These are phyloP conservation scores for Juglanconis juglandina DNA, from an alignment of 2,329 filamentous ascomycete genomes.

Conservation along the genomic window DNA sequence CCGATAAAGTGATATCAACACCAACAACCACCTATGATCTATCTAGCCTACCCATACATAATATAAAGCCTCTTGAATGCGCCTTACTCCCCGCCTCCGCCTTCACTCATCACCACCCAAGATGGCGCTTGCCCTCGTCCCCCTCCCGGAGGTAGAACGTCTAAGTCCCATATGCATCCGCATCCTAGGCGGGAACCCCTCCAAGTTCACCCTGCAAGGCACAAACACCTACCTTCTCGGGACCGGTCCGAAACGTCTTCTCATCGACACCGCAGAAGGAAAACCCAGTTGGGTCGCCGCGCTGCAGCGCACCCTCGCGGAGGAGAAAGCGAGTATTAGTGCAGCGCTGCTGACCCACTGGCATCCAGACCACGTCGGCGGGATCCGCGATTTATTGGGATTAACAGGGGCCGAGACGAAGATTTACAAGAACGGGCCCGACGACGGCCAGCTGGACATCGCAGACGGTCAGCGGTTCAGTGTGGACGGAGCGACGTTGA, in stretches of 20 bases:
- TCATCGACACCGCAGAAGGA: conserved; percentile 90
- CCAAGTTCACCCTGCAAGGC: conserved; percentile 72
- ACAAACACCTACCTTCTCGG: conserved; percentile 96
- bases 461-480: conserved; percentile 47
- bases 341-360: conserved; percentile 81
- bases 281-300: conserved; percentile 67
- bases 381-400: conserved; percentile 65
- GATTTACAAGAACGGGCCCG: conserved; percentile 59
- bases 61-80: neutral
- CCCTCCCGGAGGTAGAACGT: conserved; percentile 70
- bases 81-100: neutral
- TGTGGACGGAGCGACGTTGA: conserved; percentile 54
- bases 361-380: conserved; percentile 83
- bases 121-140: conserved; percentile 61
- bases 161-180: conserved; percentile 76
- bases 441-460: conserved; percentile 35
- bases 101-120: conserved; percentile 20
- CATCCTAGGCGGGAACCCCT: conserved; percentile 85
- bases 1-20: neutral
- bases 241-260: conserved; percentile 65
- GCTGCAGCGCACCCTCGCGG: conserved; percentile 60
- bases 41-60: neutral
- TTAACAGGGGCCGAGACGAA: conserved; percentile 56
- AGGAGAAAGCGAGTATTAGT: conserved; percentile 67
- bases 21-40: neutral